phyloP scores from a whole-genome alignment of 495 filamentous ascomycete species.

The Tetracladium marchalianum region DNA sequence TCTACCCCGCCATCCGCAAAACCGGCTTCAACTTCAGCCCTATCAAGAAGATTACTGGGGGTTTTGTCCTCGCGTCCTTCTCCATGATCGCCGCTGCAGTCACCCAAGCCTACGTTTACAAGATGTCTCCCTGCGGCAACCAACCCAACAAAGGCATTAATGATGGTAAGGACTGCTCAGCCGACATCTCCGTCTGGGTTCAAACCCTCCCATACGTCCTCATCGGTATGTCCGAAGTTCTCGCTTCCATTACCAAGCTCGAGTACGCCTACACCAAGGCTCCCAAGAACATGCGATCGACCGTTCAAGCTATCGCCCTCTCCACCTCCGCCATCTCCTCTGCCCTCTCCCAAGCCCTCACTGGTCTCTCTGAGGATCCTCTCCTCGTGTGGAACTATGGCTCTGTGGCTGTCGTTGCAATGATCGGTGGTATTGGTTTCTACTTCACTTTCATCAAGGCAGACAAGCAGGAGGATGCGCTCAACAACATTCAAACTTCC shows the following conservation, averaged over 20 bases:
- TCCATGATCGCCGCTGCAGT: slow-evolving; percentile 59
- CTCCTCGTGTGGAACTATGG: slow-evolving; percentile 57
- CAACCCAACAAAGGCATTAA: slow-evolving; percentile 22
- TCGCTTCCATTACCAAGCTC: slow-evolving; percentile 36
- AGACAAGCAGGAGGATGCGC: slow-evolving; percentile 52
- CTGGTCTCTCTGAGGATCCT: slow-evolving; percentile 54
- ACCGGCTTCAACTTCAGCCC: slow-evolving; percentile 58
- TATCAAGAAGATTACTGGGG: slow-evolving; percentile 61
- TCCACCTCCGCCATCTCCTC: slow-evolving; percentile 63
- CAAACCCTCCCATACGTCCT: slow-evolving; percentile 26
- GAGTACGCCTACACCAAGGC: slow-evolving; percentile 76
- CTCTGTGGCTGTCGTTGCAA: slow-evolving; percentile 50
- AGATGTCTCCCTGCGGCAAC: slow-evolving; percentile 45
- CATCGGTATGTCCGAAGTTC: slow-evolving; percentile 31
- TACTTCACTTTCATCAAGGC: slow-evolving; percentile 48
- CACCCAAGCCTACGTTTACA: slow-evolving; percentile 64
- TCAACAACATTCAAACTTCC: slow-evolving; percentile 35
- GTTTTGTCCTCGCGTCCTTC: slow-evolving; percentile 49
- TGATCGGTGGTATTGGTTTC: slow-evolving; percentile 49
- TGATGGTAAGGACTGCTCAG: slow-evolving; percentile 2
- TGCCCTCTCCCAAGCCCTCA: slow-evolving; percentile 61
- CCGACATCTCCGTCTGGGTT: slow-evolving; percentile 19
- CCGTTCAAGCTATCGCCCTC: slow-evolving; percentile 57
- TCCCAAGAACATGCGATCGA: slow-evolving; percentile 64
- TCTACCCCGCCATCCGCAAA: slow-evolving; percentile 60